phyloP scores from a whole-genome alignment of 257 asterid species.

The Petunia secreta region DNA sequence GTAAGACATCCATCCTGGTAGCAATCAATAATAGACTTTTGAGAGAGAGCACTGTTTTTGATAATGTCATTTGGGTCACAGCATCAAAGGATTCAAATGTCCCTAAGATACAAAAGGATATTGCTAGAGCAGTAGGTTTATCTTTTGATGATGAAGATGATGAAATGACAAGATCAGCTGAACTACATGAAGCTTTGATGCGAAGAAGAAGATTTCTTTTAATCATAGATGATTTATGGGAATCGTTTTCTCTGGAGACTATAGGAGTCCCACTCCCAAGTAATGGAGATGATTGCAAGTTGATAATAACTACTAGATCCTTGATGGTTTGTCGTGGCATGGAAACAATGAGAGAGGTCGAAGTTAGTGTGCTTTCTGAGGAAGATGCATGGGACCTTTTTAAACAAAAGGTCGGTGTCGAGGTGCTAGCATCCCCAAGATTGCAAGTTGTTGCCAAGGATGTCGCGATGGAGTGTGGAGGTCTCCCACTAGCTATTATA shows the following conservation, averaged over 20 bases:
- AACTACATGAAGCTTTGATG: conserved; percentile 25
- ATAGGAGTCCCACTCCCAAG: conserved; percentile 27
- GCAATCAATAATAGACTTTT: conserved; percentile 31
- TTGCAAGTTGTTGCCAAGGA: conserved; percentile 29
- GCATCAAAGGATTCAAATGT: conserved; percentile 34
- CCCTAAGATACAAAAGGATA: conserved; percentile 30
- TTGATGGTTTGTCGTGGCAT: conserved; percentile 28
- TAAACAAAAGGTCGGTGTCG: conserved; percentile 35
- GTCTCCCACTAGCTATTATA: conserved; percentile 39
- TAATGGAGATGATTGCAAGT: neutral
- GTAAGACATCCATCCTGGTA: conserved; percentile 37
- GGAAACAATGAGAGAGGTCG: conserved; percentile 30
- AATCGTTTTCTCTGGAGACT: conserved; percentile 28
- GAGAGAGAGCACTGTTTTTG: conserved; percentile 26
- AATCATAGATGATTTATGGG: conserved; percentile 41
- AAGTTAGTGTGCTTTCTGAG: conserved; percentile 28
- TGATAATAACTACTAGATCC: conserved; percentile 33
- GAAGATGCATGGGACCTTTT: conserved; percentile 36
- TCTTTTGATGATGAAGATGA: conserved; percentile 23
- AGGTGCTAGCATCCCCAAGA: conserved; percentile 27
- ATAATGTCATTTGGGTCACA: conserved; percentile 37
- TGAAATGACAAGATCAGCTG: conserved; percentile 30
- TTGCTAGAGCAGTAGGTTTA: conserved; percentile 30
- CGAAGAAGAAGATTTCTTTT: conserved; percentile 29
- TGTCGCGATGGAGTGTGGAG: conserved; percentile 39